Percentiles rank a stretch among this genome's conserved stretches.
Evolutionary conservation across 202 grass and related monocot species (phyloP).

Genomic region (Alloteropsis angusta): DNA sequence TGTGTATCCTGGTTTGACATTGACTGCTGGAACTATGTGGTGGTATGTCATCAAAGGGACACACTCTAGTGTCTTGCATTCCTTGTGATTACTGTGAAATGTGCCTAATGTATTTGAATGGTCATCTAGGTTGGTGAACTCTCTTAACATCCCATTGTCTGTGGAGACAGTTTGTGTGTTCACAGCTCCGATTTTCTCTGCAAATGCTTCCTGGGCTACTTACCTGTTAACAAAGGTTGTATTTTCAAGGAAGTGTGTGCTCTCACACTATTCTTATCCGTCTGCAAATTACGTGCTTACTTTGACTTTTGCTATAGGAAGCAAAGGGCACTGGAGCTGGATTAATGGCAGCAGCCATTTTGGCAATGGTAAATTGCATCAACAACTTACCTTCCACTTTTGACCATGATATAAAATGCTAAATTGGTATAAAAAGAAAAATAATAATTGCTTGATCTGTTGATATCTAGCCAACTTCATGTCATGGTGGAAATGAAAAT

Average conservation of each 20-base stretch:
- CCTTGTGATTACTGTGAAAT: background rate
- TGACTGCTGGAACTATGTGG: slow-evolving; percentile 96
- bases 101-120: slow-evolving; percentile 29
- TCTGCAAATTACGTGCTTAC: background rate
- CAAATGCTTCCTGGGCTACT: slow-evolving; percentile 84
- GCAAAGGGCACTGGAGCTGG: slow-evolving; percentile 97
- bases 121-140: slow-evolving; percentile 62
- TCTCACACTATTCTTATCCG: slow-evolving; percentile 9
- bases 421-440: background rate
- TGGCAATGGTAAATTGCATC: slow-evolving; percentile 61
- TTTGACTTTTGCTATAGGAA: slow-evolving; percentile 51
- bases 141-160: slow-evolving; percentile 88
- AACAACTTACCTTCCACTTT: background rate
- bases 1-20: slow-evolving; percentile 94
- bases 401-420: background rate
- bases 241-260: slow-evolving; percentile 5
- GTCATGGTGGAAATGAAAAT: slow-evolving; percentile 7
- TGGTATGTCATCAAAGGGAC: slow-evolving; percentile 38
- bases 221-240: slow-evolving; percentile 89
- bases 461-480: slow-evolving; percentile 4
- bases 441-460: background rate
- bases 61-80: background rate
- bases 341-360: slow-evolving; percentile 78
- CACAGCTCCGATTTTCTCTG: slow-evolving; percentile 96
- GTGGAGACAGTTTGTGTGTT: slow-evolving; percentile 99